Evolutionary conservation across 2,329 filamentous ascomycete genomes (phyloP).

Genomic region (Sporothrix mexicana): DNA sequence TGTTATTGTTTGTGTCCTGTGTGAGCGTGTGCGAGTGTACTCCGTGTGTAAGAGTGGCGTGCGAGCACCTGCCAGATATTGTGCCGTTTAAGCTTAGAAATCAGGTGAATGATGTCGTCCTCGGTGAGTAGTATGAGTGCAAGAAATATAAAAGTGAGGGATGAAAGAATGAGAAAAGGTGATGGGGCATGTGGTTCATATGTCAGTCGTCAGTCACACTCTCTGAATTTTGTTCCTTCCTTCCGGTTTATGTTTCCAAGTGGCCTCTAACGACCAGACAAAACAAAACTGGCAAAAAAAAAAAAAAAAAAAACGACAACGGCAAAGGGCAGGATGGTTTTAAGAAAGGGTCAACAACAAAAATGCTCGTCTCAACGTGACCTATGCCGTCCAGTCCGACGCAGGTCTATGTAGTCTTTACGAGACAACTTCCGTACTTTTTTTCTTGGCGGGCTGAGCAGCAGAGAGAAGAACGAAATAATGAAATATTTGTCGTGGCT

Average conservation of each 20-base stretch:
- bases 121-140: neutral
- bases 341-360: neutral
- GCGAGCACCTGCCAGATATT: neutral
- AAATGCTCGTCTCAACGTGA: slow-evolving; percentile 4
- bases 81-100: too few species aligned
- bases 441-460: neutral
- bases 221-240: neutral
- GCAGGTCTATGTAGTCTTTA: slow-evolving; percentile 21
- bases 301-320: neutral
- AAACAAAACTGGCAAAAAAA: neutral
- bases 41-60: neutral
- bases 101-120: neutral
- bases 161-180: neutral
- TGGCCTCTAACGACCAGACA: neutral
- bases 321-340: neutral
- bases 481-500: neutral
- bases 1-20: neutral
- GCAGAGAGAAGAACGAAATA: neutral
- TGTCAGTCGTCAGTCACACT: slow-evolving; percentile 12
- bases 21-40: neutral
- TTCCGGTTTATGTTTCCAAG: too few species aligned
- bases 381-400: slow-evolving; percentile 6
- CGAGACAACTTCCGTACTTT: neutral
- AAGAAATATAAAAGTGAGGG: neutral
- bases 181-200: slow-evolving; percentile 20